Evolutionary conservation across 139 green algal genomes (phyloP).

Genomic region (Haematococcus sp.): DNA sequence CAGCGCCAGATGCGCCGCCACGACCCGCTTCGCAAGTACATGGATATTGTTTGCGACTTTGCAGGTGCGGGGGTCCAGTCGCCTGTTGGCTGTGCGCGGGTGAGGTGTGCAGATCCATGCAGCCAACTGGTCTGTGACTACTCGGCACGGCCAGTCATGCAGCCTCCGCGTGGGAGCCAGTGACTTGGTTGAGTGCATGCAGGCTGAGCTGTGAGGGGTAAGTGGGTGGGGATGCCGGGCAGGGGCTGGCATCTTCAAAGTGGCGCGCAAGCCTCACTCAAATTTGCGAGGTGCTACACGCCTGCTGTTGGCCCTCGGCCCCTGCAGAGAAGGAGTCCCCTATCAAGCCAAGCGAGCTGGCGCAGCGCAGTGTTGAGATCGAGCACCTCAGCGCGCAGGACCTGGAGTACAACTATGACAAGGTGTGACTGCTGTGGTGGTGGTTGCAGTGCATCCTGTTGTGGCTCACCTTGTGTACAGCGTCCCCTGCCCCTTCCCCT

Average conservation of each 20-base stretch:
- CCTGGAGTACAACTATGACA: conserved; percentile 68
- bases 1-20: conserved; percentile 69
- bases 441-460: neutral
- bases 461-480: neutral
- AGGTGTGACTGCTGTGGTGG: neutral
- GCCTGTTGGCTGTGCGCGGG: neutral
- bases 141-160: too few relatives aligned
- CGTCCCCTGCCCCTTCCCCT: neutral
- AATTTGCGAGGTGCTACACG: too few relatives aligned
- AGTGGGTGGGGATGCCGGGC: too few relatives aligned
- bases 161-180: too few relatives aligned
- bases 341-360: conserved; percentile 50
- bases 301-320: neutral
- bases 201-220: too few relatives aligned
- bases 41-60: conserved; percentile 67
- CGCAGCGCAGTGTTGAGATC: conserved; percentile 27
- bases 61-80: conserved; percentile 25
- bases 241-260: too few relatives aligned
- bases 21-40: conserved; percentile 70
- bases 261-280: too few relatives aligned
- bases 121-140: too few relatives aligned
- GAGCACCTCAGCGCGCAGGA: conserved; percentile 44
- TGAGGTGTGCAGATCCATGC: neutral
- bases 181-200: too few relatives aligned
- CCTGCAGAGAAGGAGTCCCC: conserved; percentile 43